These are phyloP conservation scores for Kuraishia piskuri DNA, from an alignment of 805 yeast genomes.

Conservation along the genomic window DNA sequence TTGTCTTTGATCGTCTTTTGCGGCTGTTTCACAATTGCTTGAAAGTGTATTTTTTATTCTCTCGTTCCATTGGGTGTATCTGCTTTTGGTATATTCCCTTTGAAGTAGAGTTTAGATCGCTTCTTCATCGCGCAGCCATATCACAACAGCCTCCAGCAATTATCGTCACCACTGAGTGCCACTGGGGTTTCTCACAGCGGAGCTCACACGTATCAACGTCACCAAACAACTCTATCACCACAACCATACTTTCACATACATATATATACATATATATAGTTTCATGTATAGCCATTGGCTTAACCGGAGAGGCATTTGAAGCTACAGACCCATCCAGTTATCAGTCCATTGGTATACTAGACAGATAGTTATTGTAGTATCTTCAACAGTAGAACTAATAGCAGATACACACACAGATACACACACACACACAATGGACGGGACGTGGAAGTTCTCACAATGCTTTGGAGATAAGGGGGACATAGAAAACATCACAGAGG, in stretches of 20 bases:
- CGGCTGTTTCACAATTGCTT: background rate
- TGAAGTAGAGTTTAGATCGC: background rate
- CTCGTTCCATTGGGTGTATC: background rate
- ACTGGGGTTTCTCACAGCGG: no score
- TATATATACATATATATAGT: no score
- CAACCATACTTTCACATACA: no score
- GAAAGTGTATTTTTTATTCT: background rate
- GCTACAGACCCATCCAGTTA: no score
- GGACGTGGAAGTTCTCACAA: slow-evolving; percentile 83
- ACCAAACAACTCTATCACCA: no score
- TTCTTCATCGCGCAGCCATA: background rate
- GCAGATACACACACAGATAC: no score
- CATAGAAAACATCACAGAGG: slow-evolving; percentile 89
- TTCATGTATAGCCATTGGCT: no score
- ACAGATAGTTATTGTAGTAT: no score
- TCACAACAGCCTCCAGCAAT: background rate
- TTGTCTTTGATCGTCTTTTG: background rate
- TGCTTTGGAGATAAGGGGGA: slow-evolving; percentile 99
- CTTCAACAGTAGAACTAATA: no score
- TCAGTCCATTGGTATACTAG: no score
- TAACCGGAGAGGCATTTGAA: no score
- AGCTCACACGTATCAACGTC: background rate
- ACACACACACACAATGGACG: slow-evolving; percentile 1
- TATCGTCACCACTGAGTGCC: background rate
- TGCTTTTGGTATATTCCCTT: background rate